A percentile compares a stretch with the other conserved stretches of the same genome.
These are phyloP conservation scores for Colletotrichum sojae DNA, from an alignment of 2,329 filamentous ascomycete species.

Conservation along the genomic window DNA sequence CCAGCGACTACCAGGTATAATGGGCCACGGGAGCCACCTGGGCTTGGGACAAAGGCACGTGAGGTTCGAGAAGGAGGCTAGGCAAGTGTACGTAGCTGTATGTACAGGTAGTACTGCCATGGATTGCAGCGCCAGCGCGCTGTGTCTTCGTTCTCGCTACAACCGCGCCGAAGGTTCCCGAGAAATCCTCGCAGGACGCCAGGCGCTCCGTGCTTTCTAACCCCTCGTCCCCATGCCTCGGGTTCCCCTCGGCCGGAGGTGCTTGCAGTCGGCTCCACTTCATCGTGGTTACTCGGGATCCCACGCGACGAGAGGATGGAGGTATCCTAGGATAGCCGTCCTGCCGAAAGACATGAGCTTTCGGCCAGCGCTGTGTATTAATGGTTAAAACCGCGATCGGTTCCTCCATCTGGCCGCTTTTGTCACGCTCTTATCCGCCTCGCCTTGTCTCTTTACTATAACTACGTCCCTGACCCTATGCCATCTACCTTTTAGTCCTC, in stretches of 20 bases:
- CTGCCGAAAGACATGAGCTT: conserved; percentile 25
- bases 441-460: conserved; percentile 25
- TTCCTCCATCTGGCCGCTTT: conserved; percentile 37
- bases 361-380: conserved; percentile 31
- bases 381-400: conserved; percentile 28
- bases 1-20: conserved; percentile 6
- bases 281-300: conserved; percentile 37
- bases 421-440: conserved; percentile 11
- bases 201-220: conserved; percentile 8
- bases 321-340: conserved; percentile 33
- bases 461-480: too few relatives aligned
- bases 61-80: too few relatives aligned
- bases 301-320: conserved; percentile 32
- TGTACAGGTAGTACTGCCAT: too few relatives aligned
- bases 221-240: conserved; percentile 38
- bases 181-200: conserved; percentile 42
- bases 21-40: too few relatives aligned
- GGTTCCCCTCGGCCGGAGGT: conserved; percentile 48
- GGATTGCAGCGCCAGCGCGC: background rate
- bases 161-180: conserved; percentile 41
- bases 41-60: too few relatives aligned
- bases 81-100: too few relatives aligned
- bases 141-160: conserved; percentile 10
- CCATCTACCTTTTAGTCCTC: background rate
- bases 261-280: conserved; percentile 32